These are phyloP conservation scores for Leavenworthia alabamica DNA, from an alignment of 345 rosid species.

Conservation along the genomic window DNA sequence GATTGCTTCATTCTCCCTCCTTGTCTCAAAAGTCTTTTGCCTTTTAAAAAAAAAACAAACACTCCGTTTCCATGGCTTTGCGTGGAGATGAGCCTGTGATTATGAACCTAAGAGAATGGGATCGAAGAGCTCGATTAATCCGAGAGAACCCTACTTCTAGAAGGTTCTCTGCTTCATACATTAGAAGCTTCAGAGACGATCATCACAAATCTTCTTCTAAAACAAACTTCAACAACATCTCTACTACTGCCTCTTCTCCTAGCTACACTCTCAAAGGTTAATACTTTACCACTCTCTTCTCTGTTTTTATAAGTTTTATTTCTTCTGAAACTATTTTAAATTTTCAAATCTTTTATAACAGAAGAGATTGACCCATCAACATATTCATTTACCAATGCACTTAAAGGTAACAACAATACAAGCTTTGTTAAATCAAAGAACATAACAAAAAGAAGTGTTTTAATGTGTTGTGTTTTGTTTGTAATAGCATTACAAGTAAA, in stretches of 20 bases:
- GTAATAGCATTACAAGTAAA: conserved; percentile 76
- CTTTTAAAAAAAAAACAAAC: not conserved
- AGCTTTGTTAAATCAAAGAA: not conserved
- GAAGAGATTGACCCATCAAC: conserved; percentile 92
- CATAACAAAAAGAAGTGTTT: not conserved
- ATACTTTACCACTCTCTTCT: not conserved
- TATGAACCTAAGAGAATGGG: conserved; percentile 52
- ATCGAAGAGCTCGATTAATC: conserved; percentile 40
- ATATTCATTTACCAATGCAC: conserved; percentile 81
- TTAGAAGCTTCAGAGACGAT: conserved; percentile 70
- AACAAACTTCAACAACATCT: conserved; percentile 51
- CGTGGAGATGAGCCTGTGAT: conserved; percentile 34
- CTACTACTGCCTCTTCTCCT: conserved; percentile 95
- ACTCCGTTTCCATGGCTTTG: conserved; percentile 24
- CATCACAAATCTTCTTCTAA: conserved; percentile 46
- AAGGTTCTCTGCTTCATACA: conserved; percentile 74
- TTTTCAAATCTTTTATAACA: conserved; percentile 27
- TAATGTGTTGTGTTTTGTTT: not conserved
- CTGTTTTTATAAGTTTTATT: not conserved
- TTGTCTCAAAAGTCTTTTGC: not conserved
- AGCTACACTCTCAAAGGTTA: conserved; percentile 53
- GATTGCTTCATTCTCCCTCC: conserved; percentile 29
- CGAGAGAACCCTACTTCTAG: conserved; percentile 50
- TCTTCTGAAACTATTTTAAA: not conserved
- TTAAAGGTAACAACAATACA: conserved; percentile 46